Evolutionary conservation across 352 stramenopile genomes (phyloP), one percentile per base, ranked within the genome.

Genomic region (Phytophthora boehmeriae): DNA sequence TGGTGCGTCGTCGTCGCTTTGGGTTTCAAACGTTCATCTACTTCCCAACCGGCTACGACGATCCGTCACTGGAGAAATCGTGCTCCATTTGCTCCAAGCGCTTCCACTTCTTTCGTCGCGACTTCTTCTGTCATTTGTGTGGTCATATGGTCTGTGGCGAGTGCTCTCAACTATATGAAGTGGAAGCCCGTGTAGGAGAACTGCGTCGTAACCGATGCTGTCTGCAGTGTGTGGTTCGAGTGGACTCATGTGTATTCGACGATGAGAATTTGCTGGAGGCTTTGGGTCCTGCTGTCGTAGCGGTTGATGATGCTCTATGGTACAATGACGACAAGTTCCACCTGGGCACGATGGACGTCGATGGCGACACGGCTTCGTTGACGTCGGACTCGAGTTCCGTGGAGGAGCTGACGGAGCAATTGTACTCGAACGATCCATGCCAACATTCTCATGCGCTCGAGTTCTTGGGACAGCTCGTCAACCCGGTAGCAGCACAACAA

Each of bases 1-100:
- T 87, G 28, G 74, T 84, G 32, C 77, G 77, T 10, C 77, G 77
- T 17, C 77, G 77, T 16, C 77, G 77, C 38, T 80, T 87, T 41
- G 77, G 77, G 10, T 84, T 87, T 57, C 77, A 87, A 70, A 70
- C 63, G 25, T 86, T 86, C 56, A 58, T 84, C 44, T 85, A 80
- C 63, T 80, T 84, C 32, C 74, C 75, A 0, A 73, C 39, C 5
- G 54, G 46, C 1, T 67, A 64, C 30, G 56, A 76, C 17, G 61
- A 75, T 44, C 67, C 59, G 14, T 28, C 50, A 8, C 38, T 73
- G 38, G 61, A 69, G 42, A 67, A 70, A 25, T 32, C 38, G 16
- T 88, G 78, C 54, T 53, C 51, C 14, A 74, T 86, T 35, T 84
- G 75, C 57, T 43, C 45, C 34, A 80, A 77, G 54, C 38, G 42